A percentile compares a stretch with the other conserved stretches of the same genome.
These are phyloP conservation scores for Vigna unguiculata DNA, from an alignment of 306 rosid species.

Conservation along the genomic window DNA sequence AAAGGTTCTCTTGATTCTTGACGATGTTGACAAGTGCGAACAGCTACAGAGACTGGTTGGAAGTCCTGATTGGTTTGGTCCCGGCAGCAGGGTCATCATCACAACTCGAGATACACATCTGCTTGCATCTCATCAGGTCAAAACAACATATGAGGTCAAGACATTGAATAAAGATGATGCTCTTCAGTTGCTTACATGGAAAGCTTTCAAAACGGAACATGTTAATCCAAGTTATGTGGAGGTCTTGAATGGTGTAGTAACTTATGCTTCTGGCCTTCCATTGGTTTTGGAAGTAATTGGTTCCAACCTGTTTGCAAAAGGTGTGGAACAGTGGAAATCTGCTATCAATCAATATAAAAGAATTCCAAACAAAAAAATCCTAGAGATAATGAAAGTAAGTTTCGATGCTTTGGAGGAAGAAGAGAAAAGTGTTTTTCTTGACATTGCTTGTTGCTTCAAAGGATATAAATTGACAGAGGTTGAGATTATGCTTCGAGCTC, in stretches of 20 bases:
- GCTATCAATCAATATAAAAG: too few species aligned
- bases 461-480: too few species aligned
- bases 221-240: background rate
- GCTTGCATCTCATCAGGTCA: background rate
- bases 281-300: background rate
- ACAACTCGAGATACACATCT: background rate
- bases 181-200: background rate
- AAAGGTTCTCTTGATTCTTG: background rate
- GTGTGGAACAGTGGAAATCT: background rate
- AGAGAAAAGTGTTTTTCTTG: too few species aligned
- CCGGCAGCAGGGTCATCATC: background rate
- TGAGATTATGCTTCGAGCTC: too few species aligned
- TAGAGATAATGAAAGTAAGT: too few species aligned
- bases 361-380: too few species aligned
- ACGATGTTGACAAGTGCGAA: background rate
- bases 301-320: background rate
- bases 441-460: too few species aligned
- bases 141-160: background rate
- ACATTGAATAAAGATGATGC: background rate
- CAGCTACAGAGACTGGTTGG: background rate
- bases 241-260: background rate
- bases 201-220: background rate
- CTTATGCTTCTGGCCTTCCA: background rate
- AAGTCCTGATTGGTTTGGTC: background rate
- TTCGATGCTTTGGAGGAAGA: too few species aligned